Conservation (phyloP, 495 filamentous ascomycete genomes). For the Mytilinidion resinicola region DNA sequence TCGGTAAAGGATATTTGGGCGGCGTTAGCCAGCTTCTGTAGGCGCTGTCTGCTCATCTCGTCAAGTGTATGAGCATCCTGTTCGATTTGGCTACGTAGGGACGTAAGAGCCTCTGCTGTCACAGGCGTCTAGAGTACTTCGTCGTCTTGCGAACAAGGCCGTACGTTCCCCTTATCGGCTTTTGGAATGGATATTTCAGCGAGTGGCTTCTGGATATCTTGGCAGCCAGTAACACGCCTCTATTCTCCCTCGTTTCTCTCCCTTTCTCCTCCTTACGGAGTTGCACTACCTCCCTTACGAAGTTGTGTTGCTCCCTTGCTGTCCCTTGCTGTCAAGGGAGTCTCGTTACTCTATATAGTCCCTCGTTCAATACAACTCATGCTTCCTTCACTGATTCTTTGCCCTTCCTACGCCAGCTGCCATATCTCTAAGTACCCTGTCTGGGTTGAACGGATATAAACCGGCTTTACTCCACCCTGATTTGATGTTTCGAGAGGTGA, state of each 20-base stretch:
- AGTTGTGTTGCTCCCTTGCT: too few relatives aligned
- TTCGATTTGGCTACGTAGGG: constrained; percentile 9
- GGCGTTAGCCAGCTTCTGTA: constrained; percentile 17
- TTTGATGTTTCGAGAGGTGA: constrained; percentile 13
- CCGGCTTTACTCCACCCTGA: constrained; percentile 12
- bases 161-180: constrained; percentile 5
- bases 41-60: constrained; percentile 3
- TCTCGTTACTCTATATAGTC: too few relatives aligned
- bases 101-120: constrained; percentile 11
- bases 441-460: constrained; percentile 13
- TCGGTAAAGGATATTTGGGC: constrained; percentile 6
- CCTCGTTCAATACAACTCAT: too few relatives aligned
- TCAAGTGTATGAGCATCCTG: constrained; percentile 8
- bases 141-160: constrained; percentile 2
- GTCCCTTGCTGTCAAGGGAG: too few relatives aligned
- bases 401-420: too few relatives aligned
- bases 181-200: too few relatives aligned
- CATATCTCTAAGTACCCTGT: constrained; percentile 16
- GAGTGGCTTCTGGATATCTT: too few relatives aligned
- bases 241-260: too few relatives aligned
- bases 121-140: constrained; percentile 16
- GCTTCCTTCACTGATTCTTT: too few relatives aligned
- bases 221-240: too few relatives aligned
- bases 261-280: too few relatives aligned
- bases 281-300: too few relatives aligned